Evolutionary conservation across 225 moss, liverwort and hornwort species (phyloP), one percentile per base, ranked within the genome.

Genomic region (Anthoceros angustus): DNA sequence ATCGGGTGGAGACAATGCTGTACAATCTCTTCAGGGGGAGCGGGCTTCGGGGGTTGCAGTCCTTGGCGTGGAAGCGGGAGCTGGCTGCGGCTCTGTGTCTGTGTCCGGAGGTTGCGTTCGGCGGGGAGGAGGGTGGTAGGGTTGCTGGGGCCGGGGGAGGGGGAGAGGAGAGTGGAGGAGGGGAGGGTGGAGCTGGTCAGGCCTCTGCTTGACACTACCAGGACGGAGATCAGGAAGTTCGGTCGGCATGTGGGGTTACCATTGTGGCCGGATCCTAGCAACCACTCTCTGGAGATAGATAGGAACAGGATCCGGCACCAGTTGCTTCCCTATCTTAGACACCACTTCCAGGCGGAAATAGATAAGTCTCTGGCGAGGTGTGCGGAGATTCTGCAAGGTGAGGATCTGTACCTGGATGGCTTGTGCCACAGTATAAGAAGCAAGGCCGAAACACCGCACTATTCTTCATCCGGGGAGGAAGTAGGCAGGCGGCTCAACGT

Each of bases 211-310:
- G 85, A 86, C n/a, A 79, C 87, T 24, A 88, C 91, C 9, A 77
- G 91, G 66, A 88, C 86, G 41, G 88, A 98, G 73, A 72, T 98
- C 8, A 82, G 84, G 10, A 67, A 80, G 63, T 82, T 84, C 10
- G 75, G 83, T 18, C 68, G 71, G 40, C 70, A 75, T 10, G 40
- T 85, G 73, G 68, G 69, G 61, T 40, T 91, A 46, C 82, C 91
- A 0, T 70, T 91, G 48, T 98, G 95, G 91, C 91, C 88, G 5
- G 91, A 98, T 70, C 88, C 86, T 0, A 86, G 73, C 78, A 91
- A 91, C 66, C 79, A 76, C 76, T 84, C 74, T 12, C 72, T 98
- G 3, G 82, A 84, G 40, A 84, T 91, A 20, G 82, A 88, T 65
- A 79, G 91, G 8, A 91, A 98, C 66, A 83, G 91, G 38, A 87